These are phyloP conservation scores for Podospora australis DNA, from an alignment of 495 filamentous ascomycete genomes.

Conservation along the genomic window DNA sequence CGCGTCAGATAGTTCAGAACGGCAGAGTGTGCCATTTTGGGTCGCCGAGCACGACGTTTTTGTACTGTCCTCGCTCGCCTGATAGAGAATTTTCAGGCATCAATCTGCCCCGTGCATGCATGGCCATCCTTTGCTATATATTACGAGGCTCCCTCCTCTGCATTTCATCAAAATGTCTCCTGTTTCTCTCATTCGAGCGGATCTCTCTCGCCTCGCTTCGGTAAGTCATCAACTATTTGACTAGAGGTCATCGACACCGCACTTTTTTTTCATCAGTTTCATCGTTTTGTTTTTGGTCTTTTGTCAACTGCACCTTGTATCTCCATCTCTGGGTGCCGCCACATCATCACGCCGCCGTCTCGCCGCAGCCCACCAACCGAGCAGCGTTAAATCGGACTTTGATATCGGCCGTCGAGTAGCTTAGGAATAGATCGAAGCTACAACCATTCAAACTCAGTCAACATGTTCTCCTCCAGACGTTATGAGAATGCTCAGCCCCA, in stretches of 20 bases:
- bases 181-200: constrained; percentile 8
- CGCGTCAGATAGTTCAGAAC: constrained; percentile 18
- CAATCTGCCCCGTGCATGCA: constrained; percentile 24
- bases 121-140: constrained; percentile 21
- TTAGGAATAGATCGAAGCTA: too few species aligned
- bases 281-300: constrained; percentile 3
- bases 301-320: constrained; percentile 3
- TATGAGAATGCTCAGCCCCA: constrained; percentile 25
- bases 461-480: constrained; percentile 39
- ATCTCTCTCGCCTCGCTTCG: constrained; percentile 7
- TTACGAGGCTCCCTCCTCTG: constrained; percentile 10
- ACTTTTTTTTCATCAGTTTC: constrained; percentile 10
- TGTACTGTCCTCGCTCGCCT: too few species aligned
- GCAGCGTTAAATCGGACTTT: not conserved
- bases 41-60: constrained; percentile 14
- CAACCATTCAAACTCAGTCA: too few species aligned
- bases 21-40: constrained; percentile 17
- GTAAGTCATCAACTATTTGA: constrained; percentile 13
- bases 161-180: constrained; percentile 11
- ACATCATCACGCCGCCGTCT: not conserved
- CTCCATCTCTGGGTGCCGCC: not conserved
- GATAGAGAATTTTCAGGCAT: constrained; percentile 22
- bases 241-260: constrained; percentile 15
- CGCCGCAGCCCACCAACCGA: not conserved
- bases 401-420: too few species aligned